Evolutionary conservation across 345 rosid species (phyloP).

Genomic region (Microthlaspi erraticum): DNA sequence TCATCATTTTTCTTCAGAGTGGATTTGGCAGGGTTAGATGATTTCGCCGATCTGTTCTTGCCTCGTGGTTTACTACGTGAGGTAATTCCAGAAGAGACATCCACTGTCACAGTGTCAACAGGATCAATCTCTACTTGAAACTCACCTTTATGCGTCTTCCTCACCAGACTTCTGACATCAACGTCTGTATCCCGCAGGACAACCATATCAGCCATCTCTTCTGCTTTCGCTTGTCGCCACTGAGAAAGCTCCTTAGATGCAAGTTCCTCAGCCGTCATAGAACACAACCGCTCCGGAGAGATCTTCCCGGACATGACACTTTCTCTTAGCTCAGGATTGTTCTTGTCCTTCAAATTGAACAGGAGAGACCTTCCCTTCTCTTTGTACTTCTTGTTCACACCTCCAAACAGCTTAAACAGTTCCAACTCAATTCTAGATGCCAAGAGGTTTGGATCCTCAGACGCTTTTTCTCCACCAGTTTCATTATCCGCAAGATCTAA

Average conservation of each 20-base stretch:
- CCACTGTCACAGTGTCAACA: slow-evolving; percentile 57
- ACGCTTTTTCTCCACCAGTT: slow-evolving; percentile 21
- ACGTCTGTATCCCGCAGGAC: slow-evolving; percentile 78
- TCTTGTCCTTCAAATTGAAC: slow-evolving; percentile 90
- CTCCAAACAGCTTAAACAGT: slow-evolving; percentile 84
- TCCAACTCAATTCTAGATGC: slow-evolving; percentile 78
- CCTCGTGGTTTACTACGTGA: slow-evolving; percentile 43
- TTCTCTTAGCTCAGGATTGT: slow-evolving; percentile 90
- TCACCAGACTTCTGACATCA: slow-evolving; percentile 81
- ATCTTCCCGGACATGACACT: slow-evolving; percentile 83
- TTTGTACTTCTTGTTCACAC: slow-evolving; percentile 95
- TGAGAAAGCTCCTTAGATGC: slow-evolving; percentile 96
- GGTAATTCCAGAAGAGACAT: slow-evolving; percentile 64
- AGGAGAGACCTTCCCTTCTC: slow-evolving; percentile 94
- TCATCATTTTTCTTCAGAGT: slow-evolving; percentile 45
- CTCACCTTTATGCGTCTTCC: slow-evolving; percentile 98
- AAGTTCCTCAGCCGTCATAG: slow-evolving; percentile 97
- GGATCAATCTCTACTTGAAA: slow-evolving; percentile 84
- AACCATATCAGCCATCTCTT: slow-evolving; percentile 93
- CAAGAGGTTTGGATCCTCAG: slow-evolving; percentile 57
- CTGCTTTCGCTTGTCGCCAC: slow-evolving; percentile 98
- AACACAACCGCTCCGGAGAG: slow-evolving; percentile 69
- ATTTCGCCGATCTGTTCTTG: slow-evolving; percentile 23
- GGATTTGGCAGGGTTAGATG: slow-evolving; percentile 37
- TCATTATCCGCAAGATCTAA: slow-evolving; percentile 43